Evolutionary conservation across 2,329 filamentous ascomycete genomes (phyloP).

Genomic region (Colletotrichum paranaense): DNA sequence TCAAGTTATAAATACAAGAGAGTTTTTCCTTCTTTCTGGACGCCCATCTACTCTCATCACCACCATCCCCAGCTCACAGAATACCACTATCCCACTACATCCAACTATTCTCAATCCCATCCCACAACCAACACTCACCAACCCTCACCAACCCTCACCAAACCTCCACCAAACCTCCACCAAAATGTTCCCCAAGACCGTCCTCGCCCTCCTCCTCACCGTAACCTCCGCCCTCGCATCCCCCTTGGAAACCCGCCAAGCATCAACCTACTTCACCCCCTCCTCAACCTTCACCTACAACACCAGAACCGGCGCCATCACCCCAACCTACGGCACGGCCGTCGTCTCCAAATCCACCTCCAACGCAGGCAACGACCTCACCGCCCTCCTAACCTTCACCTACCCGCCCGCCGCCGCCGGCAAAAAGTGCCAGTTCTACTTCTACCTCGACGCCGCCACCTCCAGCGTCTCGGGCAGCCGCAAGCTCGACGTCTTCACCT

Average conservation of each 20-base stretch:
- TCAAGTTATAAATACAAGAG: neutral
- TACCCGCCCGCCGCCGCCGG: slow-evolving; percentile 39
- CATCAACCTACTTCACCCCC: slow-evolving; percentile 38
- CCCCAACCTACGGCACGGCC: slow-evolving; percentile 24
- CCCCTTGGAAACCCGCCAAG: slow-evolving; percentile 36
- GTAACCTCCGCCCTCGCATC: slow-evolving; percentile 37
- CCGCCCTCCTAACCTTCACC: slow-evolving; percentile 44
- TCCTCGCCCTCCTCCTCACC: slow-evolving; percentile 37
- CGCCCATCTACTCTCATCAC: neutral
- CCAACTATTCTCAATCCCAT: neutral
- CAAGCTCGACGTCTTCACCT: slow-evolving; percentile 44
- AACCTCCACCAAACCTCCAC: no score
- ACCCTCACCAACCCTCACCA: neutral
- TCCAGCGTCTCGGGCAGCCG: slow-evolving; percentile 37
- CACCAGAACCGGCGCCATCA: slow-evolving; percentile 39
- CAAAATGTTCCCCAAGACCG: slow-evolving; percentile 40
- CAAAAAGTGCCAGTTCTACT: slow-evolving; percentile 42
- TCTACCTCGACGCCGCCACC: slow-evolving; percentile 38
- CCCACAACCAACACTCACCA: neutral
- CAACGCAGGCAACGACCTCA: slow-evolving; percentile 42
- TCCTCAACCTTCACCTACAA: slow-evolving; percentile 40
- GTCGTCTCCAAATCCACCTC: slow-evolving; percentile 37
- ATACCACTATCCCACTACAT: neutral
- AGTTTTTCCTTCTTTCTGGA: no score
- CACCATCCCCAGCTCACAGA: neutral